A percentile compares a stretch with the other conserved stretches of the same genome.
These are phyloP conservation scores for Colletotrichum plurivorum DNA, from an alignment of 2,329 filamentous ascomycete species.

Conservation along the genomic window DNA sequence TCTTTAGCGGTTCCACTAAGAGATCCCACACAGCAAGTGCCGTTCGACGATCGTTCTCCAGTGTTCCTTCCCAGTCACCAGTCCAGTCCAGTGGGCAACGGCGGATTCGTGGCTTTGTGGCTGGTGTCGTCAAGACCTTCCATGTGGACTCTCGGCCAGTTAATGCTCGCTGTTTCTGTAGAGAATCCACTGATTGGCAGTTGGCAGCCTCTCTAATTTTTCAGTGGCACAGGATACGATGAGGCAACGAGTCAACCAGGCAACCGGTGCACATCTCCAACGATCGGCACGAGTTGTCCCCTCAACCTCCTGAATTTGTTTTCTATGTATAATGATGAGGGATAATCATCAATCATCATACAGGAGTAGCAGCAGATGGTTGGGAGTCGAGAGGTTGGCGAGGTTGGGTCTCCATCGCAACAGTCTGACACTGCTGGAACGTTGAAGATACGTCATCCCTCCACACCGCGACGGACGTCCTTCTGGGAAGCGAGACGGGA, in stretches of 20 bases:
- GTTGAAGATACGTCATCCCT: conserved; percentile 18
- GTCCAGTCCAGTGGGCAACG: too few relatives aligned
- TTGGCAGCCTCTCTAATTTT: not conserved
- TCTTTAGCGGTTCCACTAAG: too few relatives aligned
- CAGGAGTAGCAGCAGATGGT: not conserved
- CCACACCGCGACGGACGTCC: too few relatives aligned
- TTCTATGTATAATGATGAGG: too few relatives aligned
- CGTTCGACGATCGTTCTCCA: not conserved
- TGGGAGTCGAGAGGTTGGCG: conserved; percentile 4
- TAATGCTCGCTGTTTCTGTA: not conserved
- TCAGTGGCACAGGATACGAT: not conserved
- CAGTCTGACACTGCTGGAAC: conserved; percentile 6
- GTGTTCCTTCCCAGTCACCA: too few relatives aligned
- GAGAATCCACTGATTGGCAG: conserved; percentile 1
- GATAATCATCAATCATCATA: too few relatives aligned
- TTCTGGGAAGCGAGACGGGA: conserved; percentile 1
- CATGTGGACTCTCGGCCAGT: not conserved
- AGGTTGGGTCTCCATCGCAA: conserved; percentile 13
- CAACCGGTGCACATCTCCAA: not conserved
- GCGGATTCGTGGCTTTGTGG: conserved; percentile 2
- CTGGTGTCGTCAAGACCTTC: not conserved
- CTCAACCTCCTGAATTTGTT: conserved; percentile 13
- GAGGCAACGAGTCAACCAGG: conserved; percentile 24
- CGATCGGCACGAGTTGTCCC: not conserved
- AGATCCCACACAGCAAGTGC: not conserved